phyloP scores from a whole-genome alignment of 805 yeast genomes.

The Hanseniaspora hatyaiensis region DNA sequence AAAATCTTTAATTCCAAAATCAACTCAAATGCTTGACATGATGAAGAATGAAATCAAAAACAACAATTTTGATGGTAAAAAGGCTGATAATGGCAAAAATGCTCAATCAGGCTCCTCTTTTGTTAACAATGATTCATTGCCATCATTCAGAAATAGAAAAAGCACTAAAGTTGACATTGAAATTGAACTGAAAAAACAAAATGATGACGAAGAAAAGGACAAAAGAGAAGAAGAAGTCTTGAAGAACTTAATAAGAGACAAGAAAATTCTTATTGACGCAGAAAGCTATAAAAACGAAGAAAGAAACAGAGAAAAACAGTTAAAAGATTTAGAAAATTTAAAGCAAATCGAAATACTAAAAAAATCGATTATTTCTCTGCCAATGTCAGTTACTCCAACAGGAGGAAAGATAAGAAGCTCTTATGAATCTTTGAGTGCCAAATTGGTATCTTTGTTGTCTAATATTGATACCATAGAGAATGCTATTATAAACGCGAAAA shows the following conservation, averaged over 20 bases:
- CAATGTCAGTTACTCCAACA: conserved; percentile 23
- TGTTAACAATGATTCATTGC: conserved; percentile 67
- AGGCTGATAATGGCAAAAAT: conserved; percentile 17
- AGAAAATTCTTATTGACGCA: conserved; percentile 49
- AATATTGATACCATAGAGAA: conserved; percentile 54
- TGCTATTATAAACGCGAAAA: conserved; percentile 53
- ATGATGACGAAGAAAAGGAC: conserved; percentile 22
- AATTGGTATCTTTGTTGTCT: conserved; percentile 58
- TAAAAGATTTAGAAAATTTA: conserved; percentile 29
- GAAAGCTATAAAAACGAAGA: conserved; percentile 31
- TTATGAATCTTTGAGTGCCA: conserved; percentile 53
- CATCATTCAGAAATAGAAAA: conserved; percentile 56
- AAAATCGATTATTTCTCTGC: conserved; percentile 40
- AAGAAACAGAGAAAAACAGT: conserved; percentile 27
- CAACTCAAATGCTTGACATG: conserved; percentile 58
- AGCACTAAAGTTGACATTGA: conserved; percentile 22
- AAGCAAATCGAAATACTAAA: conserved; percentile 57
- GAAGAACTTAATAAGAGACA: conserved; percentile 57
- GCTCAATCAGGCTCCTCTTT: conserved; percentile 36
- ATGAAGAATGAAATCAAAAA: conserved; percentile 45
- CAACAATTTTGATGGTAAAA: conserved; percentile 15
- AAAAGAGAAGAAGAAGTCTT: conserved; percentile 36
- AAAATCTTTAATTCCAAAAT: conserved; percentile 81
- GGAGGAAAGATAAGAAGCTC: conserved; percentile 40
- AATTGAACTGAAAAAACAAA: conserved; percentile 15